These are phyloP conservation scores for Colletotrichum sp. DNA, from an alignment of 2,329 filamentous ascomycete species.

Conservation along the genomic window DNA sequence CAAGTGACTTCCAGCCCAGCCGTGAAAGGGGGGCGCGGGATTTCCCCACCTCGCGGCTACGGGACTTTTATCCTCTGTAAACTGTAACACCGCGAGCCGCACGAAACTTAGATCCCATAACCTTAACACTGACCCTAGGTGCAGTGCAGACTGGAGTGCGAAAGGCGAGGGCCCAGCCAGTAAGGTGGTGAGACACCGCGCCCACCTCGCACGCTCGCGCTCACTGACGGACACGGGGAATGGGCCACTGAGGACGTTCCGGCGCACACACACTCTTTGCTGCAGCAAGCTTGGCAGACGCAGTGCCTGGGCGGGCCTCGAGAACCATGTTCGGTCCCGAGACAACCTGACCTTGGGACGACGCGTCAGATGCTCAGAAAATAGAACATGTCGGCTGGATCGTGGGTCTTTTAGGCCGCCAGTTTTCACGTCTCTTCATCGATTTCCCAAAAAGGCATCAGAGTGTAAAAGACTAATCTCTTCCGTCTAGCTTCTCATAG, in stretches of 20 bases:
- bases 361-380: background rate
- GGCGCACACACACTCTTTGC: background rate
- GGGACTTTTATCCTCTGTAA: background rate
- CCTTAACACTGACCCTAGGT: background rate
- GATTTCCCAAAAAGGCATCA: background rate
- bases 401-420: background rate
- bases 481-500: background rate
- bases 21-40: background rate
- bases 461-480: background rate
- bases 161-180: background rate
- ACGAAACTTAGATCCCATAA: background rate
- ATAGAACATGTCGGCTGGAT: background rate
- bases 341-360: background rate
- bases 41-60: background rate
- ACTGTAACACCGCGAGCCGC: conserved; percentile 1
- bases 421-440: background rate
- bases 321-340: background rate
- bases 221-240: background rate
- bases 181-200: background rate
- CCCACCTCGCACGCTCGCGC: background rate
- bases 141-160: background rate
- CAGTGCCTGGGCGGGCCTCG: background rate
- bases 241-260: background rate
- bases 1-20: background rate
- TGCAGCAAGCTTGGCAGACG: background rate